Base-by-base conservation (phyloP, 371 early-diverging fungal genomes). In the Apophysomyces trapeziformis region DNA sequence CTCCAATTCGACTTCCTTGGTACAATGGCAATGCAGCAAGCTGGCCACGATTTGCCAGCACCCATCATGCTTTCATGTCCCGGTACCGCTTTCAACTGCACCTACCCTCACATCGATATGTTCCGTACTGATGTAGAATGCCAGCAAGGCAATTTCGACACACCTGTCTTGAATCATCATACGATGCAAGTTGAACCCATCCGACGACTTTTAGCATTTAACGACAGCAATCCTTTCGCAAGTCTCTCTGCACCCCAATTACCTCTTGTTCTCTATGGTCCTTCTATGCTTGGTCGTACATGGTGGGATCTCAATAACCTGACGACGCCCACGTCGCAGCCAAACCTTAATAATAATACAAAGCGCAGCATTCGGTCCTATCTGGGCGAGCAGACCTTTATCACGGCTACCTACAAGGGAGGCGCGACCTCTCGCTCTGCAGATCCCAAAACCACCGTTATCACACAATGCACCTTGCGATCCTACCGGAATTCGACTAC, bases 381-480 rank as follows among this genome's bases (percentile, higher is more conserved):
- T 13, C 50, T 63, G 13, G 68, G 64, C 11, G 63, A 63, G 1
- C 68, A 68, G n/a, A 26, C 46, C 4, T 59, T 68, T 39, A 64
- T 68, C 0, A 12, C 63, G 4, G 46, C 63, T 1, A 46, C 47
- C 43, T 14, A 47, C 38, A 50, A 47, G 26, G 63, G 57, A 4
- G 38, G 57, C 1, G 2, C 41, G 26, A 35, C 0, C 35, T 5
- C 13, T 16, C 11, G 14, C 8, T 11, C 32, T 26, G 14, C 47
- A 5, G 43, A 38, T 7, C n/a, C 32, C 2, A 18, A 9, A 0
- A 41, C 32, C 11, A n/a, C 50, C n/a, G 36, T 39, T 1, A 54
- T 68, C 7, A 38, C 36, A 1, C 57, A 68, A 63, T 68, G 69
- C 26, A 58, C 57, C 6, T 45, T 68, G 12, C 44, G 32, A 1